phyloP scores from a whole-genome alignment of 2,329 filamentous ascomycete species.

The Talaromyces pinophilus region DNA sequence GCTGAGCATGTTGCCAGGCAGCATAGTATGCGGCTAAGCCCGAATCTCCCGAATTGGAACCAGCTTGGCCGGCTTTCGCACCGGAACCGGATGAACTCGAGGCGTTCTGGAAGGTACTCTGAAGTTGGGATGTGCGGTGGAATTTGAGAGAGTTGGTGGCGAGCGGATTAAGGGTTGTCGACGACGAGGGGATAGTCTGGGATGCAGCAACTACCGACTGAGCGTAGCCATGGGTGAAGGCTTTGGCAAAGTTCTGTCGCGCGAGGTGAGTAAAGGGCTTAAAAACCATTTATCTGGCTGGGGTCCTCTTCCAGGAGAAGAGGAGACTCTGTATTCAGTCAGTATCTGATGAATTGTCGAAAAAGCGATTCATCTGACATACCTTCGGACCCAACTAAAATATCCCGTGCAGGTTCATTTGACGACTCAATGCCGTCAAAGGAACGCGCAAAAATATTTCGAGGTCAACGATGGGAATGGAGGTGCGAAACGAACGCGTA shows the following conservation, averaged over 20 bases:
- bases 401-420: slow-evolving; percentile 94
- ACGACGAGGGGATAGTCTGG: slow-evolving; percentile 70
- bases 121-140: slow-evolving; percentile 64
- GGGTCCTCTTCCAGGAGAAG: slow-evolving; percentile 65
- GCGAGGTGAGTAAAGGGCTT: slow-evolving; percentile 77
- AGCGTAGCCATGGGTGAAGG: slow-evolving; percentile 95
- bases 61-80: slow-evolving; percentile 59
- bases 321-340: slow-evolving; percentile 49
- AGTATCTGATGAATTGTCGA: slow-evolving; percentile 23
- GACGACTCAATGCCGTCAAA: slow-evolving; percentile 85
- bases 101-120: slow-evolving; percentile 71
- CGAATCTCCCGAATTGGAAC: slow-evolving; percentile 58
- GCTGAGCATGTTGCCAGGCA: slow-evolving; percentile 78
- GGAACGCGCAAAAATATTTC: slow-evolving; percentile 21
- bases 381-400: slow-evolving; percentile 64
- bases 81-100: slow-evolving; percentile 55
- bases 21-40: slow-evolving; percentile 90
- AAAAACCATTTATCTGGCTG: slow-evolving; percentile 82
- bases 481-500: background rate
- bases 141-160: slow-evolving; percentile 52
- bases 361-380: slow-evolving; percentile 41
- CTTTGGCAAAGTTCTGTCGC: slow-evolving; percentile 96
- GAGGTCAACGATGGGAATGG: slow-evolving; percentile 2
- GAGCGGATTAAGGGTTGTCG: slow-evolving; percentile 52
- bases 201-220: slow-evolving; percentile 96